Evolutionary conservation across 2,329 filamentous ascomycete genomes (phyloP).

Genomic region (Cladophialophora exuberans): DNA sequence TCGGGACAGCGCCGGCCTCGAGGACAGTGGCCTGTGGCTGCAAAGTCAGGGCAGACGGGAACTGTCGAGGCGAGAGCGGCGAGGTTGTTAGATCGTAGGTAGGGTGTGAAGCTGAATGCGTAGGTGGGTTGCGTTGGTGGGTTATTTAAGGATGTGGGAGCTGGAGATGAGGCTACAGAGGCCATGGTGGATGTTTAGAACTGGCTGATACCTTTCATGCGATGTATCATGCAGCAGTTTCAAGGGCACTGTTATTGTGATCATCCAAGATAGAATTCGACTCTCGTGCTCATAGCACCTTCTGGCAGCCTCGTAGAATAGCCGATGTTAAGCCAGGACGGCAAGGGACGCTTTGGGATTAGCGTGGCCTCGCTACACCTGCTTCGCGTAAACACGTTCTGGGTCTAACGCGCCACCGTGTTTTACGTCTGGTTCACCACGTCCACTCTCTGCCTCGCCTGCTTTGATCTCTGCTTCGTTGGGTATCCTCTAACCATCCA

Average conservation of each 20-base stretch:
- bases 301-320: conserved; percentile 5
- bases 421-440: neutral
- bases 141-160: conserved; percentile 29
- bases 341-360: neutral
- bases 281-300: neutral
- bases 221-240: no score
- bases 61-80: conserved; percentile 79
- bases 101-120: conserved; percentile 82
- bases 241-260: neutral
- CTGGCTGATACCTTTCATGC: neutral
- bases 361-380: neutral
- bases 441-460: neutral
- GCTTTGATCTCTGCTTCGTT: no score
- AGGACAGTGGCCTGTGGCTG: conserved; percentile 77
- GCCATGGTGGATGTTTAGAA: conserved; percentile 14
- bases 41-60: conserved; percentile 83
- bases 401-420: no score
- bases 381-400: no score
- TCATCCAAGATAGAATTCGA: neutral
- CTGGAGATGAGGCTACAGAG: conserved; percentile 16
- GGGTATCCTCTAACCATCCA: no score
- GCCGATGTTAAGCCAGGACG: neutral
- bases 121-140: conserved; percentile 52
- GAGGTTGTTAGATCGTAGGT: conserved; percentile 79
- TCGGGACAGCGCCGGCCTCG: conserved; percentile 83